phyloP scores from a whole-genome alignment of 1,284 basidiomycete genomes.

The Mycena citricolor region DNA sequence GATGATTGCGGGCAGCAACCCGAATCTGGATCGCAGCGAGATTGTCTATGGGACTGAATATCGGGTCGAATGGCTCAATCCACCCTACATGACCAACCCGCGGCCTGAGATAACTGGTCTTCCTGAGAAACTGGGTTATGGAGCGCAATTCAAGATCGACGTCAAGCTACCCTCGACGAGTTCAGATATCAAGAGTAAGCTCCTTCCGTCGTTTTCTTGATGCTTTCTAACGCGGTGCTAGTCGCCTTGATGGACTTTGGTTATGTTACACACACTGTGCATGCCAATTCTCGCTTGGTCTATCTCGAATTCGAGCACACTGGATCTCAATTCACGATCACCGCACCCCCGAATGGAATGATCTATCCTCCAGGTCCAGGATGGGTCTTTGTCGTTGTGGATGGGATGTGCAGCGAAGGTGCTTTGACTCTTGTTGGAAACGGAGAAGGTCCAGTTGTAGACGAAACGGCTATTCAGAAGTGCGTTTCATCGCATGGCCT shows the following conservation, averaged over 20 bases:
- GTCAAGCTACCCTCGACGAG: conserved; percentile 33
- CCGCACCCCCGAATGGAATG: conserved; percentile 58
- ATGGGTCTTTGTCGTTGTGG: conserved; percentile 70
- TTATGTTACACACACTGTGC: conserved; percentile 75
- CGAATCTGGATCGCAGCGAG: conserved; percentile 76
- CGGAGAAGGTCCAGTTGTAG: conserved; percentile 57
- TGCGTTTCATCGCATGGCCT: conserved; percentile 33
- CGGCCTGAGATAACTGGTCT: conserved; percentile 51
- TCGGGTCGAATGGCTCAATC: conserved; percentile 72
- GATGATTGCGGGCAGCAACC: conserved; percentile 82
- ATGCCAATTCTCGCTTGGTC: conserved; percentile 77
- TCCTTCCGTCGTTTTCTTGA: neutral
- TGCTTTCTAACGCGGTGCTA: conserved; percentile 27
- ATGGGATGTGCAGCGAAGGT: conserved; percentile 69
- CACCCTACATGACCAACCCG: conserved; percentile 63
- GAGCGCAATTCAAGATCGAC: conserved; percentile 40
- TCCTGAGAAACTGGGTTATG: conserved; percentile 49
- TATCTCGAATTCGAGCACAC: conserved; percentile 48
- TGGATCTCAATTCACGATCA: conserved; percentile 42
- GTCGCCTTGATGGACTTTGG: conserved; percentile 81
- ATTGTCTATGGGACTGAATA: conserved; percentile 75
- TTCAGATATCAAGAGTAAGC: conserved; percentile 30
- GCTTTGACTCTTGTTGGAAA: conserved; percentile 70
- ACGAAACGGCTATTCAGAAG: conserved; percentile 55
- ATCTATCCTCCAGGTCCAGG: conserved; percentile 83